Evolutionary conservation across 2,329 filamentous ascomycete genomes (phyloP), one percentile per base, ranked within the genome.

Genomic region (Lachnellula hyalina): DNA sequence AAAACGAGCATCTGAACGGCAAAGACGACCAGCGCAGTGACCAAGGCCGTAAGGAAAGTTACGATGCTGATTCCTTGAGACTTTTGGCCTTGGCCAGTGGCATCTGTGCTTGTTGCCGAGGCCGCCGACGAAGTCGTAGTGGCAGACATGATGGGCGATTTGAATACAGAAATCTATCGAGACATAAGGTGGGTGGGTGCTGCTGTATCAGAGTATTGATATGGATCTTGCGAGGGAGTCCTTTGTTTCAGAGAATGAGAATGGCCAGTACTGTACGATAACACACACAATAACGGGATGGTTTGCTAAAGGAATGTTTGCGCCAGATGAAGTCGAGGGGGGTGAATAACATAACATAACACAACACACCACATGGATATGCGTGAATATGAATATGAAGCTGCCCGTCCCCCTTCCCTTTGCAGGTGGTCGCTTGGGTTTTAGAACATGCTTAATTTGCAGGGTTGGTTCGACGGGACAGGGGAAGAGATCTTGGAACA

Each of bases 1-100:
- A 96, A 96, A n/a, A 87, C 66, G 11, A 85, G 66, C 36, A 90
- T 74, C 67, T 86, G 83, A 2, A 70, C 41, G 12, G 57, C 67
- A 60, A 69, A 70, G 51, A 69, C 61, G 17, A 65, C 53, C 46
- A 68, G 48, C 47, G 65, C 65, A 44, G 63, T 58, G 19, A 61
- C 65, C 55, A 70, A 54, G 19, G 68, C 68, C 49, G 68, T 65
- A 7, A 68, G 42, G 50, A 70, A 65, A 8, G 65, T 57, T 17
- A 68, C 61, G n/a, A 69, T 51, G 54, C 61, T 66, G 54, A 68
- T 67, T 48, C 68, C 68, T 46, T 65, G 51, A 8, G 56, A 54
- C 21, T 5, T 49, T 48, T 69, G 66, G 5, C 54, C 67, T 11
- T 48, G 44, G 5, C 65, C 64, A 41, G 48, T 12, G 23, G 48